A percentile compares a stretch with the other conserved stretches of the same genome.
phyloP scores from a whole-genome alignment of 2,329 filamentous ascomycete species.

The Aureobasidium leucospermi region DNA sequence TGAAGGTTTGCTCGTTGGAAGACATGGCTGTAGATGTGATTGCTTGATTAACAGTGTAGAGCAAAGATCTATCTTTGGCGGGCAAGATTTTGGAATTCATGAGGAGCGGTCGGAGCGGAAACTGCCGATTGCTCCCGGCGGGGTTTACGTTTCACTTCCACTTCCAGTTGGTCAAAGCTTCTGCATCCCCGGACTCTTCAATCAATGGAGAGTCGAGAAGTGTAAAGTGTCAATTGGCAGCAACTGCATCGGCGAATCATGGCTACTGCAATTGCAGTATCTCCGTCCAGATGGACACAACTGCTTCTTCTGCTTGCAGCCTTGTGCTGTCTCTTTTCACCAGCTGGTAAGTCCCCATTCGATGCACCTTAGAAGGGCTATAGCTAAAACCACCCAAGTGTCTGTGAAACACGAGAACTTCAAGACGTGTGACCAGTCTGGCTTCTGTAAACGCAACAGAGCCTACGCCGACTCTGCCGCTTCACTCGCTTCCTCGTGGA shows the following conservation, averaged over 20 bases:
- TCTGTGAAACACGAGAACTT: slow-evolving; percentile 94
- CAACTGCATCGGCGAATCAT: neutral
- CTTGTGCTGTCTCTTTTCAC: slow-evolving; percentile 54
- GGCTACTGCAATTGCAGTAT: slow-evolving; percentile 19
- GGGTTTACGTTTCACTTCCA: neutral
- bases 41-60: slow-evolving; percentile 31
- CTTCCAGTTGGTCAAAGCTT: slow-evolving; percentile 2
- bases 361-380: neutral
- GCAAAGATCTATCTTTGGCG: slow-evolving; percentile 18
- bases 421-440: slow-evolving; percentile 91
- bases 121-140: neutral
- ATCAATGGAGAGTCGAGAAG: neutral
- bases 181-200: neutral
- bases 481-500: slow-evolving; percentile 57
- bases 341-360: slow-evolving; percentile 51
- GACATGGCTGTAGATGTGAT: slow-evolving; percentile 39
- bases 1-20: slow-evolving; percentile 72
- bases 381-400: slow-evolving; percentile 33
- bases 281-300: slow-evolving; percentile 57
- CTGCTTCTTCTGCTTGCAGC: slow-evolving; percentile 53
- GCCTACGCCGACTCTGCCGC: slow-evolving; percentile 74
- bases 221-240: neutral
- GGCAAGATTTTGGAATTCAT: slow-evolving; percentile 10
- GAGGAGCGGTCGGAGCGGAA: neutral
- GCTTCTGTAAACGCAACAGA: slow-evolving; percentile 94